Conservation (phyloP, 345 rosid species). For the Kandelia obovata region DNA sequence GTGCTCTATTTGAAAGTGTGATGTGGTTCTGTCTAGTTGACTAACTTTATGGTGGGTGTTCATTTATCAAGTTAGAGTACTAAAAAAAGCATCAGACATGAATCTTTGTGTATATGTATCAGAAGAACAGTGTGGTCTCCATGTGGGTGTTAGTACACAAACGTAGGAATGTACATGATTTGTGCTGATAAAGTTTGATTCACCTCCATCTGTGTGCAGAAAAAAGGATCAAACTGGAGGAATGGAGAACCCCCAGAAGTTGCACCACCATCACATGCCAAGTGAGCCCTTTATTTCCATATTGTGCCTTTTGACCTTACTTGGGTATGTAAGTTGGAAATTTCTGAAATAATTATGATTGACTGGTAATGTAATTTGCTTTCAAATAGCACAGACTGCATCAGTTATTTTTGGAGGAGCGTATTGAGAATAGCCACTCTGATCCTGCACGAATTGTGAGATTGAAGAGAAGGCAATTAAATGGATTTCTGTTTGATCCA, state of each 20-base stretch:
- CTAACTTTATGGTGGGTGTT: background rate
- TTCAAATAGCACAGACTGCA: conserved; percentile 69
- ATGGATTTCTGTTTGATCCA: conserved; percentile 56
- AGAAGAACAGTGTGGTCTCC: background rate
- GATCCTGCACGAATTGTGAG: conserved; percentile 84
- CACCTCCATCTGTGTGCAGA: conserved; percentile 40
- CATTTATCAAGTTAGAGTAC: too few species aligned
- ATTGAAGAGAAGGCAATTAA: conserved; percentile 82
- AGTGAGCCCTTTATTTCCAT: conserved; percentile 48
- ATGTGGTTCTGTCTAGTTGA: background rate
- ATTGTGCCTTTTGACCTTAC: conserved; percentile 16
- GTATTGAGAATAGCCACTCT: conserved; percentile 54
- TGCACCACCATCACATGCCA: conserved; percentile 68
- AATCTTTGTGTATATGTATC: background rate
- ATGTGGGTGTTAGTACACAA: background rate
- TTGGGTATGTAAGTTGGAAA: conserved; percentile 11
- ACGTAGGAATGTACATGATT: background rate
- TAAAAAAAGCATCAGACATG: too few species aligned
- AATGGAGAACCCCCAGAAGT: conserved; percentile 77
- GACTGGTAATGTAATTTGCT: conserved; percentile 30
- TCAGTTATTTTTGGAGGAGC: conserved; percentile 88
- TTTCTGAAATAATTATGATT: conserved; percentile 1
- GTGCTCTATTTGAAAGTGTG: background rate
- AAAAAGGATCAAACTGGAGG: conserved; percentile 73
- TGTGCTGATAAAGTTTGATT: background rate